These are phyloP conservation scores for Solanum piurae DNA, from an alignment of 257 asterid species.

Conservation along the genomic window DNA sequence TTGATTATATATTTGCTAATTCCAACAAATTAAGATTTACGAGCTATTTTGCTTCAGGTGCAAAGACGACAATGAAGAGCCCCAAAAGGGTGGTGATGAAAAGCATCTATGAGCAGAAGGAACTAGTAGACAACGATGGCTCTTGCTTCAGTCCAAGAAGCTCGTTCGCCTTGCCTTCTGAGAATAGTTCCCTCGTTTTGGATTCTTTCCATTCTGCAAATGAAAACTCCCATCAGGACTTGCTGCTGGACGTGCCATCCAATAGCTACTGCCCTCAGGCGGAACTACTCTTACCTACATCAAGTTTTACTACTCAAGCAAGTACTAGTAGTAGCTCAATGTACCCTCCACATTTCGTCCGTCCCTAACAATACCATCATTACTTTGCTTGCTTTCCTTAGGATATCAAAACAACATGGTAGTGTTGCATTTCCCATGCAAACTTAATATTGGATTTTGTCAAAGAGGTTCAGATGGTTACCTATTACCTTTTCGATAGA, in stretches of 20 bases:
- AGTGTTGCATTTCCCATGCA: background rate
- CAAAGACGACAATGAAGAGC: conserved; percentile 38
- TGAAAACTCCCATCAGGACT: conserved; percentile 47
- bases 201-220: conserved; percentile 33
- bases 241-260: conserved; percentile 65
- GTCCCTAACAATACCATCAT: conserved; percentile 12
- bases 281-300: conserved; percentile 49
- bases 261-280: conserved; percentile 63
- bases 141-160: conserved; percentile 38
- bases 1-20: background rate
- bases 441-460: background rate
- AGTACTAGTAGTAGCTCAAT: conserved; percentile 57
- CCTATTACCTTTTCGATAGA: background rate
- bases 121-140: conserved; percentile 26
- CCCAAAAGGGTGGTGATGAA: conserved; percentile 34
- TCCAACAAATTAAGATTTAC: background rate
- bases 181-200: conserved; percentile 36
- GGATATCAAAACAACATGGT: background rate
- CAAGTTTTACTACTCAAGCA: conserved; percentile 45
- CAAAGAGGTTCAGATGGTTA: background rate
- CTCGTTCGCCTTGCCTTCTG: conserved; percentile 40
- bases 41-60: conserved; percentile 28
- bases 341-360: conserved; percentile 25
- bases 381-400: background rate
- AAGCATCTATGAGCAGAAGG: conserved; percentile 32